phyloP scores from a whole-genome alignment of 768 basidiomycete genomes.

The Tylopilus cervinicoccineus region DNA sequence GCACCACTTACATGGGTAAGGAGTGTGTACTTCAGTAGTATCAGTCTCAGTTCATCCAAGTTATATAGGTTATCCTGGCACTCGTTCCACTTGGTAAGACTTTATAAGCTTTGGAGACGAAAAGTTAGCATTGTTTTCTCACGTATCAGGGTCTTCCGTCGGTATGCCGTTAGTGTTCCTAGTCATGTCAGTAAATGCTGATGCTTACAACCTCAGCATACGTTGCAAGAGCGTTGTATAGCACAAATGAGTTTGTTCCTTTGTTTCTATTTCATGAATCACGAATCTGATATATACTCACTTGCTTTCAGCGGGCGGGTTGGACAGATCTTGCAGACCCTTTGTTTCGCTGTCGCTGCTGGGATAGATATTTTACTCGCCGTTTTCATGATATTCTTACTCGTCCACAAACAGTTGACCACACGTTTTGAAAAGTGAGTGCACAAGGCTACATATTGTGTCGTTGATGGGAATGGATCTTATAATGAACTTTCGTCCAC shows the following conservation, averaged over 20 bases:
- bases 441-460: not conserved
- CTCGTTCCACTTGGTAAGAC: constrained; percentile 7
- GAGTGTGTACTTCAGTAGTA: not conserved
- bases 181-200: not conserved
- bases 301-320: no score
- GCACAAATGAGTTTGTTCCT: constrained; percentile 5
- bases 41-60: not conserved
- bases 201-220: constrained; percentile 1
- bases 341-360: not conserved
- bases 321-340: not conserved
- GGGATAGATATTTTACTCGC: constrained; percentile 7
- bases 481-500: not conserved
- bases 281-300: no score
- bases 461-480: not conserved
- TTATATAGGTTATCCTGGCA: not conserved
- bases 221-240: not conserved
- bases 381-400: constrained; percentile 1
- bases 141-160: not conserved
- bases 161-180: not conserved
- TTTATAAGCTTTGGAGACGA: not conserved
- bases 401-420: not conserved
- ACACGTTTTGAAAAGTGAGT: not conserved
- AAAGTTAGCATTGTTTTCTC: not conserved
- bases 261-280: no score
- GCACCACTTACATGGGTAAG: constrained; percentile 10